Conservation (phyloP, 2,329 filamentous ascomycete genomes). For the Phaeoacremonium minimum region DNA sequence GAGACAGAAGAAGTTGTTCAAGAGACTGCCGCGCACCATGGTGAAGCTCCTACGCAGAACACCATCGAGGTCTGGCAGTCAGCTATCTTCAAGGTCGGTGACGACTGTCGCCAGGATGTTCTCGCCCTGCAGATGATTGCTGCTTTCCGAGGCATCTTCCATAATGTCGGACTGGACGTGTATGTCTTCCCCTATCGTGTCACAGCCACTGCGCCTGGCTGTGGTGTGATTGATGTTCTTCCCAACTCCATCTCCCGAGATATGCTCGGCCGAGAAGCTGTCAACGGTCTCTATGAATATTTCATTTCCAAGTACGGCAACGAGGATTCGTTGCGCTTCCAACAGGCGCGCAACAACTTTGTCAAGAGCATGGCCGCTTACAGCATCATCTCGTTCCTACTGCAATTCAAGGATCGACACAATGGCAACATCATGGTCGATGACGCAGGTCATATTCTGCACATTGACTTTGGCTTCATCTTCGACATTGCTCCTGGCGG, state of each 20-base stretch:
- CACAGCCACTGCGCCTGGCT: constrained; percentile 93
- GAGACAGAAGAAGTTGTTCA: constrained; percentile 48
- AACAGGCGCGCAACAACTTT: constrained; percentile 93
- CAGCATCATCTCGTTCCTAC: constrained; percentile 89
- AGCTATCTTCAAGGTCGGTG: constrained; percentile 98
- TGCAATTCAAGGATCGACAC: constrained; percentile 99
- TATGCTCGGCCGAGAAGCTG: constrained; percentile 96
- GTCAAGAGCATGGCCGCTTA: constrained; percentile 99
- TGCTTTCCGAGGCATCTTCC: constrained; percentile 95
- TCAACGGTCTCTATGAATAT: constrained; percentile 98
- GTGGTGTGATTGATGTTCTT: constrained; percentile 95
- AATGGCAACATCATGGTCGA: constrained; percentile 99
- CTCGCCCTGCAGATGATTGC: constrained; percentile 97
- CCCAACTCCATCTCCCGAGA: constrained; percentile 97
- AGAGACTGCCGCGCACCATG: constrained; percentile 34
- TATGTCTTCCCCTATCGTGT: constrained; percentile 97
- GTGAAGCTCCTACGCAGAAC: constrained; percentile 32
- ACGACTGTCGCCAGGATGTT: constrained; percentile 96
- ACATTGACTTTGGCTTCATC: constrained; percentile 99
- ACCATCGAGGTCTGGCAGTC: constrained; percentile 97
- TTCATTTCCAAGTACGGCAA: constrained; percentile 97
- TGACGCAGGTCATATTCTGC: constrained; percentile 91
- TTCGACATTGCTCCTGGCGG: constrained; percentile 98
- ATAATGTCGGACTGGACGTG: constrained; percentile 88
- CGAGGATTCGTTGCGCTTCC: constrained; percentile 90